These are phyloP conservation scores for Elsinoe ampelina DNA, from an alignment of 2,329 filamentous ascomycete species.

Conservation along the genomic window DNA sequence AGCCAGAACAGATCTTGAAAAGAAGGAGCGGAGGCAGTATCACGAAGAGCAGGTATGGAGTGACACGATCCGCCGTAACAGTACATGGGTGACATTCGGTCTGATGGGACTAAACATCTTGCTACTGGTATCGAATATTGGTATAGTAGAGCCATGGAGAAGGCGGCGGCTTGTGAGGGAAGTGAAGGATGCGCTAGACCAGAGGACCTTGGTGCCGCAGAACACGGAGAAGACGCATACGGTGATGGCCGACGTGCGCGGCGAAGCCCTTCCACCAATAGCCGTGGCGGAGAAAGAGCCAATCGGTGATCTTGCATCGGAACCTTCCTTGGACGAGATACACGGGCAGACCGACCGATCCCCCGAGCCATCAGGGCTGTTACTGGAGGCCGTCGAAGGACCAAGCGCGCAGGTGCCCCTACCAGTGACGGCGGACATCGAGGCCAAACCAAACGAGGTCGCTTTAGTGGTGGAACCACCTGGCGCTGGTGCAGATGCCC, in stretches of 20 bases:
- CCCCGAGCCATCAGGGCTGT: conserved; percentile 17
- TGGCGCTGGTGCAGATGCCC: background rate
- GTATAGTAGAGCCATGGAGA: conserved; percentile 89
- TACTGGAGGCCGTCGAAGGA: conserved; percentile 17
- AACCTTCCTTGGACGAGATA: too few species aligned
- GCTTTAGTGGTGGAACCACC: conserved; percentile 7
- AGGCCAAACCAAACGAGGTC: conserved; percentile 2
- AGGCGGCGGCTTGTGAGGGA: conserved; percentile 70
- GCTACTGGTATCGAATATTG: conserved; percentile 75
- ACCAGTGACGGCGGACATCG: background rate
- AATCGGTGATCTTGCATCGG: background rate
- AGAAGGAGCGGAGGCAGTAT: conserved; percentile 79
- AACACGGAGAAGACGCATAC: background rate
- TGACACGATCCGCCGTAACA: conserved; percentile 90
- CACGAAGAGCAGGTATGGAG: conserved; percentile 99
- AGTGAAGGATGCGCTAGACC: conserved; percentile 59
- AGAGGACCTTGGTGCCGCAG: conserved; percentile 45
- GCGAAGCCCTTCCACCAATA: background rate
- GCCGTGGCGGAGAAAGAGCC: background rate
- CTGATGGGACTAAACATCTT: conserved; percentile 95
- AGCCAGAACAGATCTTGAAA: conserved; percentile 63
- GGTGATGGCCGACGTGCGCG: background rate
- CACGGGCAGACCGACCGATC: conserved; percentile 21
- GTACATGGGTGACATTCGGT: conserved; percentile 97
- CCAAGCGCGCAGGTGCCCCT: background rate